These are phyloP conservation scores for Schwanniomyces occidentalis DNA, from an alignment of 805 yeast genomes.

Conservation along the genomic window DNA sequence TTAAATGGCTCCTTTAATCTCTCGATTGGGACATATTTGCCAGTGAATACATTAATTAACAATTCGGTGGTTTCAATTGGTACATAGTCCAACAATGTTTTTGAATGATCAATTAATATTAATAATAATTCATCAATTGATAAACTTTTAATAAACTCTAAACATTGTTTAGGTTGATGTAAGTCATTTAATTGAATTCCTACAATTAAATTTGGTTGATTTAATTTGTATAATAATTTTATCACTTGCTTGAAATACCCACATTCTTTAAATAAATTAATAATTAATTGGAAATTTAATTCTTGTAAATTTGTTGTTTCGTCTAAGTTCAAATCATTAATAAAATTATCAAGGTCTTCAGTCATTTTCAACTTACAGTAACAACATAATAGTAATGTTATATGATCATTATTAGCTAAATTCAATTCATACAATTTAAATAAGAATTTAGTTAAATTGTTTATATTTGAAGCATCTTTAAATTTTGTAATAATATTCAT, in stretches of 20 bases:
- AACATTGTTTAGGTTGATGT: constrained; percentile 56
- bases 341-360: constrained; percentile 57
- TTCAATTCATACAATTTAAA: constrained; percentile 56
- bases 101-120: constrained; percentile 66
- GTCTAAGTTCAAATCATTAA: constrained; percentile 39
- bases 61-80: constrained; percentile 84
- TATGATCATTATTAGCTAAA: constrained; percentile 72
- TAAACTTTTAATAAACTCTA: constrained; percentile 66
- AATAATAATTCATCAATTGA: constrained; percentile 76
- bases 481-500: constrained; percentile 79
- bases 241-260: constrained; percentile 69
- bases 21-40: constrained; percentile 58
- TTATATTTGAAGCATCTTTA: constrained; percentile 73
- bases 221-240: constrained; percentile 64
- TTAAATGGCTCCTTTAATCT: constrained; percentile 7
- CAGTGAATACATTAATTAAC: constrained; percentile 85
- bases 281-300: constrained; percentile 68
- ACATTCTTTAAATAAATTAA: constrained; percentile 71
- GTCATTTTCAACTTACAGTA: constrained; percentile 72
- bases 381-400: constrained; percentile 75
- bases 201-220: constrained; percentile 73
- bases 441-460: constrained; percentile 61
- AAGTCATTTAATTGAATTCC: constrained; percentile 71
- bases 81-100: constrained; percentile 57
- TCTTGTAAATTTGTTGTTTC: constrained; percentile 25